Evolutionary conservation across 2,329 filamentous ascomycete species (phyloP).

Genomic region (Apiospora marii): DNA sequence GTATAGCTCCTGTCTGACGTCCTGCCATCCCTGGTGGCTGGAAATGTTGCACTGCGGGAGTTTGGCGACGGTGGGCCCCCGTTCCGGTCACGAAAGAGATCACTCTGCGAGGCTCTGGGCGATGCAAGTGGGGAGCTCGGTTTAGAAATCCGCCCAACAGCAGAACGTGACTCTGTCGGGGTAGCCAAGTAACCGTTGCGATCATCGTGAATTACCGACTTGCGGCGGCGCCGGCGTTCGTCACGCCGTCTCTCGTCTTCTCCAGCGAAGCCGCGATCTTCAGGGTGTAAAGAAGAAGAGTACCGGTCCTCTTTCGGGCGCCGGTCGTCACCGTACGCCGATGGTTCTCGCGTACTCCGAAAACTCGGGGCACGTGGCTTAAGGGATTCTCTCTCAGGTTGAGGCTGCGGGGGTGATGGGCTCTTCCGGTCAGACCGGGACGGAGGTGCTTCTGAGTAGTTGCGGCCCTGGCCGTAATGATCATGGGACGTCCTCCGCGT

Average conservation of each 20-base stretch:
- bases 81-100: constrained; percentile 29
- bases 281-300: constrained; percentile 28
- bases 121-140: constrained; percentile 37
- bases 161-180: constrained; percentile 33
- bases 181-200: constrained; percentile 34
- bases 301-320: constrained; percentile 34
- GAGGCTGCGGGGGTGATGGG: constrained; percentile 31
- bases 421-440: constrained; percentile 32
- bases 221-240: constrained; percentile 34
- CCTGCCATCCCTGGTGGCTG: constrained; percentile 34
- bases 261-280: constrained; percentile 33
- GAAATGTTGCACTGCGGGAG: constrained; percentile 41
- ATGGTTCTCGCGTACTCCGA: constrained; percentile 33
- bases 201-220: constrained; percentile 33
- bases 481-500: constrained; percentile 35
- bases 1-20: constrained; percentile 26
- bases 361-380: constrained; percentile 35
- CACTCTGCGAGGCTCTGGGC: constrained; percentile 35
- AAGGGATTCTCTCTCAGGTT: constrained; percentile 36
- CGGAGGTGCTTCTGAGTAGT: constrained; percentile 31
- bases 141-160: constrained; percentile 34
- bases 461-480: constrained; percentile 33
- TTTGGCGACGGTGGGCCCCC: constrained; percentile 35
- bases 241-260: constrained; percentile 36
- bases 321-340: constrained; percentile 28